phyloP scores from a whole-genome alignment of 2,329 filamentous ascomycete species.

The Teratosphaeriaceae sp. region DNA sequence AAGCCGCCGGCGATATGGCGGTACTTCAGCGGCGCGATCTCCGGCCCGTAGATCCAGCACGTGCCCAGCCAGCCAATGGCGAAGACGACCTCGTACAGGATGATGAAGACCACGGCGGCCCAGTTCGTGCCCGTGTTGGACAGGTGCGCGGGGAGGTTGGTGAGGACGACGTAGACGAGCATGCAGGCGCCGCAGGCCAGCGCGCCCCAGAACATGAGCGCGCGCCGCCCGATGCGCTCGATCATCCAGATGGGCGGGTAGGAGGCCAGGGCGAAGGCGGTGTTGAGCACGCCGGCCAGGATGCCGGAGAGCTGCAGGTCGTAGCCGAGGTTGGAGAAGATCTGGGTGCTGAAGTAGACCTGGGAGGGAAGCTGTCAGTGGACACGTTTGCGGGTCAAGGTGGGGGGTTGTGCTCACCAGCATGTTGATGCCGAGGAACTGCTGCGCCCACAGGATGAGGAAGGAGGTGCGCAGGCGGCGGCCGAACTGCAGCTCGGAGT shows the following conservation, averaged over 20 bases:
- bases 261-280: slow-evolving; percentile 10
- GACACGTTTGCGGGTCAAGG: not conserved
- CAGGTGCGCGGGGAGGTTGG: slow-evolving; percentile 2
- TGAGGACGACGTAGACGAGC: slow-evolving; percentile 18
- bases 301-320: slow-evolving; percentile 8
- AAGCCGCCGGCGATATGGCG: slow-evolving; percentile 10
- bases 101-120: slow-evolving; percentile 8
- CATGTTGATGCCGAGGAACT: slow-evolving; percentile 15
- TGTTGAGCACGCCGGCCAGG: slow-evolving; percentile 10
- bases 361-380: not conserved
- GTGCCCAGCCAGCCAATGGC: slow-evolving; percentile 10
- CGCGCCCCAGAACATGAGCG: slow-evolving; percentile 9
- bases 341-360: slow-evolving; percentile 24
- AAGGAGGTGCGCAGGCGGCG: slow-evolving; percentile 33
- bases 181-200: slow-evolving; percentile 22
- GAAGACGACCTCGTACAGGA: slow-evolving; percentile 10
- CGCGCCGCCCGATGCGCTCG: slow-evolving; percentile 8
- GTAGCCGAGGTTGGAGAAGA: slow-evolving; percentile 12
- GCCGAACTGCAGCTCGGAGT: slow-evolving; percentile 30
- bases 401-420: not conserved
- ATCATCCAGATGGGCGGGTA: slow-evolving; percentile 8
- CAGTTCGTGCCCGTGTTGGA: slow-evolving; percentile 15
- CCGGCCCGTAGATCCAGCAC: slow-evolving; percentile 9
- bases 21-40: slow-evolving; percentile 11
- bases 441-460: slow-evolving; percentile 26